phyloP scores from a whole-genome alignment of 2,329 filamentous ascomycete species.

The Colletotrichum abscissum region DNA sequence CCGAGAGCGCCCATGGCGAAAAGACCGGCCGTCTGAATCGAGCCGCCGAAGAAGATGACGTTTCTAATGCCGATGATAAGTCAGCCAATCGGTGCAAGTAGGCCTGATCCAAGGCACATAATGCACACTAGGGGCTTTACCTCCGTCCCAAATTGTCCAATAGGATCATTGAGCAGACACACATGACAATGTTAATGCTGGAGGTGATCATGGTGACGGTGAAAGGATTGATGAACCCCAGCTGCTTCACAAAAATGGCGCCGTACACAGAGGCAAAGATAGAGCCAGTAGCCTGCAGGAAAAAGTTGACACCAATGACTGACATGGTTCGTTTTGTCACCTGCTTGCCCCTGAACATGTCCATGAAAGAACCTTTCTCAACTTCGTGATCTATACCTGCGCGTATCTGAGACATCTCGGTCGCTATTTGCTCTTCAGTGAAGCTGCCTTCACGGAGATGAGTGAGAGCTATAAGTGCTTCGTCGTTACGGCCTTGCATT shows the following conservation, averaged over 20 bases:
- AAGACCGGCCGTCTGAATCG: conserved; percentile 7
- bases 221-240: conserved; percentile 44
- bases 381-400: conserved; percentile 44
- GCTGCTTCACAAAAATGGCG: conserved; percentile 42
- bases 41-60: neutral
- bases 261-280: conserved; percentile 45
- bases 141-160: conserved; percentile 38
- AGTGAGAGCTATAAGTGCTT: conserved; percentile 41
- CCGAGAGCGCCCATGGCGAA: conserved; percentile 11
- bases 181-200: conserved; percentile 36
- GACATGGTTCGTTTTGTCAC: conserved; percentile 40
- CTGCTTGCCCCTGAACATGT: conserved; percentile 41
- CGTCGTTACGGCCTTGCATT: conserved; percentile 40
- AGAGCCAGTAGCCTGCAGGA: conserved; percentile 45
- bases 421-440: conserved; percentile 40
- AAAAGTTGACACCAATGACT: conserved; percentile 43
- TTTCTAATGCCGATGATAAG: neutral
- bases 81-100: conserved; percentile 14
- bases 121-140: conserved; percentile 2
- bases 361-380: conserved; percentile 48
- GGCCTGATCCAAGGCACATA: neutral
- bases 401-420: conserved; percentile 34
- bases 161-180: conserved; percentile 34
- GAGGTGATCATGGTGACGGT: conserved; percentile 31
- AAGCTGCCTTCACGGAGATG: conserved; percentile 40